Conservation (phyloP, 2,329 filamentous ascomycete species). For the Aureobasidium pullulans region DNA sequence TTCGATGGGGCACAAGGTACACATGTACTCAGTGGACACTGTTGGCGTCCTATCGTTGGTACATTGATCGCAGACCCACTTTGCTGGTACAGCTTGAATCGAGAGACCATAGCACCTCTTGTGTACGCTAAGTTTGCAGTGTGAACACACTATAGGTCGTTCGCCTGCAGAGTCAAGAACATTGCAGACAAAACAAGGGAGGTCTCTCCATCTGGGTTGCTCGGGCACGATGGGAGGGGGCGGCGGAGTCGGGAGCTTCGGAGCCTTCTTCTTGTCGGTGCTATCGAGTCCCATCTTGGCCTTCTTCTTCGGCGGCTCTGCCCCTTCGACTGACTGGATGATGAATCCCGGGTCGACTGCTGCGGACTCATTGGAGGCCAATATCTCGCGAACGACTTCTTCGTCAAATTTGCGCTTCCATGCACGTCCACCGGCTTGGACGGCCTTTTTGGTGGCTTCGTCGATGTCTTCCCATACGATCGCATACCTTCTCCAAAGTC, state of each 20-base stretch:
- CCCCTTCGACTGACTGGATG: slow-evolving; percentile 20
- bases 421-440: slow-evolving; percentile 70
- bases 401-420: slow-evolving; percentile 89
- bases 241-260: slow-evolving; percentile 49
- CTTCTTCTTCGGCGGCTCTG: slow-evolving; percentile 55
- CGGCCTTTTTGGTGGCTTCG: slow-evolving; percentile 81
- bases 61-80: slow-evolving; percentile 96
- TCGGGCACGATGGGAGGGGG: slow-evolving; percentile 63
- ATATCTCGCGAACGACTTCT: slow-evolving; percentile 73
- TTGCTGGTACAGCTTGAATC: slow-evolving; percentile 42
- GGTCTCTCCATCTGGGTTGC: slow-evolving; percentile 65
- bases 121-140: slow-evolving; percentile 88
- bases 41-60: slow-evolving; percentile 86
- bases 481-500: slow-evolving; percentile 91
- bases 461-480: slow-evolving; percentile 94
- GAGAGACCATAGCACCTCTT: slow-evolving; percentile 87
- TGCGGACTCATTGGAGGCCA: slow-evolving; percentile 52
- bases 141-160: slow-evolving; percentile 68
- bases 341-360: slow-evolving; percentile 16
- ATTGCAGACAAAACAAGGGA: slow-evolving; percentile 81
- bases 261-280: slow-evolving; percentile 55
- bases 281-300: slow-evolving; percentile 39
- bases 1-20: slow-evolving; percentile 81
- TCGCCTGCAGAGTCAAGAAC: slow-evolving; percentile 65
- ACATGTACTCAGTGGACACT: slow-evolving; percentile 91